Percentiles rank a stretch among this genome's conserved stretches.
Evolutionary conservation across 371 early-diverging fungal genomes (phyloP).

Genomic region (Mucor saturninus): DNA sequence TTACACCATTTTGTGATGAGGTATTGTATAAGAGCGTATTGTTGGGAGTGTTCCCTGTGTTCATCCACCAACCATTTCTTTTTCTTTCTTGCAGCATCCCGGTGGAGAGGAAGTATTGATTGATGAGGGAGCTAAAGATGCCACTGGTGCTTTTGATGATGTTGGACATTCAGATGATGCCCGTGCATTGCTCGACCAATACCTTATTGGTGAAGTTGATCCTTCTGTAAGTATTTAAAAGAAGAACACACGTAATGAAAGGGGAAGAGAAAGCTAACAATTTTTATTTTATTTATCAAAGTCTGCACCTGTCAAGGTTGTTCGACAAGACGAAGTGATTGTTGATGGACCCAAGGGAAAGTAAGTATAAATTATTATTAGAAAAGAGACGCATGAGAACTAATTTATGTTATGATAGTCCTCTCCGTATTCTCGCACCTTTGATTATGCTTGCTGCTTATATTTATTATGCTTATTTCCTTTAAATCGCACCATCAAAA

Average conservation of each 20-base stretch:
- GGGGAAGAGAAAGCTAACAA: too few relatives aligned
- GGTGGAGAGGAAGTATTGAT: constrained; percentile 84
- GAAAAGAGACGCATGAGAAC: background rate
- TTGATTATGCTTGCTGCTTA: constrained; percentile 32
- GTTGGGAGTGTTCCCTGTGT: background rate
- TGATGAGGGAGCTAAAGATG: constrained; percentile 85
- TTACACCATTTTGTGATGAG: constrained; percentile 78
- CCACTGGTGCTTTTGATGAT: constrained; percentile 94
- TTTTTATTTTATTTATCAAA: constrained; percentile 18
- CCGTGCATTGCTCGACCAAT: constrained; percentile 73
- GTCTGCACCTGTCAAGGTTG: constrained; percentile 42
- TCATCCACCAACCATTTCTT: background rate
- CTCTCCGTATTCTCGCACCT: constrained; percentile 45
- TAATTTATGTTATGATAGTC: constrained; percentile 25
- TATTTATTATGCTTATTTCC: constrained; percentile 11
- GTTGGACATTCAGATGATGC: constrained; percentile 96
- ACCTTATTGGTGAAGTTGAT: constrained; percentile 79
- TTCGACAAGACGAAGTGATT: constrained; percentile 16
- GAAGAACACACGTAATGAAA: too few relatives aligned
- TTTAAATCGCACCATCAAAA: constrained; percentile 13
- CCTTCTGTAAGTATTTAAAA: constrained; percentile 49
- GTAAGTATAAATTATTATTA: constrained; percentile 47
- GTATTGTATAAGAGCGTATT: constrained; percentile 30
- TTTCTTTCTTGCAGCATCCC: constrained; percentile 63
- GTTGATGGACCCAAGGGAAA: constrained; percentile 47